These are phyloP conservation scores for Colletotrichum paranaense DNA, from an alignment of 2,329 filamentous ascomycete genomes.

Conservation along the genomic window DNA sequence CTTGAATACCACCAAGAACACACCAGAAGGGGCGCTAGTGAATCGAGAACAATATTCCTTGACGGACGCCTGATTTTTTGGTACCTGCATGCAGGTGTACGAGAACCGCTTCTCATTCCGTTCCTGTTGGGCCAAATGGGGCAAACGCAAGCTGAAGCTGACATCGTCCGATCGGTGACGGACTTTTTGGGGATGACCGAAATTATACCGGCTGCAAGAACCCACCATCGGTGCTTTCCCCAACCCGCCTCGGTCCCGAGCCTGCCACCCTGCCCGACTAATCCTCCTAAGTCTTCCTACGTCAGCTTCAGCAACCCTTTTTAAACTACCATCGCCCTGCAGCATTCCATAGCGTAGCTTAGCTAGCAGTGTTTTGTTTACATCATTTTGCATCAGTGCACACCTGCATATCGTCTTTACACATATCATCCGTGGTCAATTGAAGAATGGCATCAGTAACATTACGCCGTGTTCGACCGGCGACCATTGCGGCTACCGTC, in stretches of 20 bases:
- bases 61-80: not conserved
- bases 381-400: not conserved
- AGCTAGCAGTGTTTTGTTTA: not conserved
- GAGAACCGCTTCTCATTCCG: not conserved
- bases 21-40: not conserved
- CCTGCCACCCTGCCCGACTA: not conserved
- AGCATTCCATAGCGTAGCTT: not conserved
- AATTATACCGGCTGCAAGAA: constrained; percentile 7
- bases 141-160: not conserved
- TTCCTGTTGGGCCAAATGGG: not conserved
- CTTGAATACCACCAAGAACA: not conserved
- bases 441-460: constrained; percentile 23
- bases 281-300: not conserved
- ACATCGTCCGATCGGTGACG: constrained; percentile 17
- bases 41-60: not conserved
- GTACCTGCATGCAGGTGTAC: not conserved
- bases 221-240: constrained; percentile 4
- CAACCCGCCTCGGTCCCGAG: constrained; percentile 13
- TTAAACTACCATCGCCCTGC: not conserved
- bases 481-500: constrained; percentile 39
- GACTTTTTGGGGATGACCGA: constrained; percentile 36
- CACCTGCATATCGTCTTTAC: not conserved
- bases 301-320: not conserved
- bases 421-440: not conserved
- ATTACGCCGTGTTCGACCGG: constrained; percentile 35